Percentiles rank a stretch among this genome's conserved stretches.
These are phyloP conservation scores for Botrytis cinerea DNA, from an alignment of 2,329 filamentous ascomycete genomes.

Conservation along the genomic window DNA sequence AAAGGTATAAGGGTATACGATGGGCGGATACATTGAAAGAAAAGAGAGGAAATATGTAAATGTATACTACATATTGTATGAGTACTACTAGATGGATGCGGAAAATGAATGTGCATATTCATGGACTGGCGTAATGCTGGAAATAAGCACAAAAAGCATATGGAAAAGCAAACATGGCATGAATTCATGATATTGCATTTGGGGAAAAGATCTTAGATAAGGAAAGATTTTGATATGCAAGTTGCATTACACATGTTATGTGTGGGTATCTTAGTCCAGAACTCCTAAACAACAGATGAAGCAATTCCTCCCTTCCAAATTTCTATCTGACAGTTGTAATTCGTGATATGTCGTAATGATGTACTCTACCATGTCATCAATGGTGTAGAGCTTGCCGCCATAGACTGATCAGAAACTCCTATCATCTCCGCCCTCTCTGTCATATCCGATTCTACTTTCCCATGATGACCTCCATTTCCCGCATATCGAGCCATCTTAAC, in stretches of 20 bases:
- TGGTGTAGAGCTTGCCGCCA: neutral
- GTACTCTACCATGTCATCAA: neutral
- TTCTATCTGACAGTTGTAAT: constrained; percentile 21
- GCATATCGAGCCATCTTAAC: too few species aligned
- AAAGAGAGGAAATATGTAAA: constrained; percentile 17
- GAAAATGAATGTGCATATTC: constrained; percentile 30
- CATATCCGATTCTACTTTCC: too few species aligned
- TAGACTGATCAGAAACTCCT: neutral
- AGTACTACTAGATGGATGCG: constrained; percentile 36
- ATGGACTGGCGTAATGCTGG: constrained; percentile 22
- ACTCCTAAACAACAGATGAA: constrained; percentile 21
- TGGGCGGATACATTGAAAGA: constrained; percentile 17
- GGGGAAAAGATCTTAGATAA: neutral
- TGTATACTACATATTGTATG: constrained; percentile 52
- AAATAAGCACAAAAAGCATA: constrained; percentile 6
- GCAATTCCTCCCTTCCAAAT: constrained; percentile 5
- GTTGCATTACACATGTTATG: constrained; percentile 20
- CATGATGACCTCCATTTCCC: neutral
- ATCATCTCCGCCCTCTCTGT: neutral
- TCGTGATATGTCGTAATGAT: neutral
- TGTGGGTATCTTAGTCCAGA: constrained; percentile 19
- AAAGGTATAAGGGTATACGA: constrained; percentile 33
- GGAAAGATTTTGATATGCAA: constrained; percentile 13
- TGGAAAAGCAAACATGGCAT: constrained; percentile 17
- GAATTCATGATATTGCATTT: constrained; percentile 5